Conservation (phyloP, 75 land plant species). For the Picea sitchensis region DNA sequence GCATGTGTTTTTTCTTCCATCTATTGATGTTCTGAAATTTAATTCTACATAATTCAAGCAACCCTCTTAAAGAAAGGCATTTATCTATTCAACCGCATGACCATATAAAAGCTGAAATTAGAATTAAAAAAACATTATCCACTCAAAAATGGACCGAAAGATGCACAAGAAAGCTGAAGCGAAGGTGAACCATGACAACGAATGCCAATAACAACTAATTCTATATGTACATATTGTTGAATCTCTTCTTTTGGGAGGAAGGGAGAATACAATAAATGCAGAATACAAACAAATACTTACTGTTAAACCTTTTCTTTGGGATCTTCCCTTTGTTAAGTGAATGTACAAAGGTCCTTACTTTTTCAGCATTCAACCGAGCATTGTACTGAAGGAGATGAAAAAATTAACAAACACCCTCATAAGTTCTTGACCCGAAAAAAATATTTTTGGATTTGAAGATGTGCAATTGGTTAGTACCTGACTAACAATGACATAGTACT, state of each 20-base stretch:
- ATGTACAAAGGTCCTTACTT: slow-evolving; percentile 73
- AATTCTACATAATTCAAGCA: no score
- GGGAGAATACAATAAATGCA: not conserved
- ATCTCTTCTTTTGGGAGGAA: not conserved
- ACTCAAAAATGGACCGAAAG: not conserved
- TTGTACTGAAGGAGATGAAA: slow-evolving; percentile 58
- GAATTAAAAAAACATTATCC: not conserved
- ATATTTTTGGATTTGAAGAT: not conserved
- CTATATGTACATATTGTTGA: not conserved
- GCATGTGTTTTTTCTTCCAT: no score
- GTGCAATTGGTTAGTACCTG: slow-evolving; percentile 50
- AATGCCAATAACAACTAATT: not conserved
- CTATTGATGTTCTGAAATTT: no score
- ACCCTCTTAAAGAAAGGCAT: no score
- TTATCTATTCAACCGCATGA: not conserved
- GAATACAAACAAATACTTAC: slow-evolving; percentile 50
- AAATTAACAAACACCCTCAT: not conserved
- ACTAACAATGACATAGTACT: slow-evolving; percentile 82
- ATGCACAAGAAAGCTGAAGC: not conserved
- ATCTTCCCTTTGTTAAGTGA: slow-evolving; percentile 78
- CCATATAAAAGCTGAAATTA: not conserved
- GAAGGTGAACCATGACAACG: not conserved
- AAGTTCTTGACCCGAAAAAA: not conserved
- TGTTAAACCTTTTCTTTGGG: slow-evolving; percentile 89
- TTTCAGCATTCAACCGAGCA: slow-evolving; percentile 88